Evolutionary conservation across 805 yeast genomes (phyloP).

Genomic region (Saccharomycopsis guyanensis): DNA sequence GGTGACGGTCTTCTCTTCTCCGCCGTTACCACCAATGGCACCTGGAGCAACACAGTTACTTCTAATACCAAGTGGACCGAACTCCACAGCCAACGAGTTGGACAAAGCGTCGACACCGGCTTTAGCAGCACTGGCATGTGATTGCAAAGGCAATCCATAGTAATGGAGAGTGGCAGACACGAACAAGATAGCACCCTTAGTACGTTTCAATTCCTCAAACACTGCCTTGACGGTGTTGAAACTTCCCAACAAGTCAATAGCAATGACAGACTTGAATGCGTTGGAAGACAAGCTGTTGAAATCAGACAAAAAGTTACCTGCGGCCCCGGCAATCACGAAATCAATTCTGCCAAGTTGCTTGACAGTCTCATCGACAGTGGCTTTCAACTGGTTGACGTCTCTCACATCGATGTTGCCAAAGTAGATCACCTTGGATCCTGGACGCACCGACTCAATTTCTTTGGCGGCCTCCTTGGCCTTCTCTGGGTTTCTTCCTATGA

Average conservation of each 20-base stretch:
- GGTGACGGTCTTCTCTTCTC: slow-evolving; percentile 80
- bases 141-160: slow-evolving; percentile 80
- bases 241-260: slow-evolving; percentile 82
- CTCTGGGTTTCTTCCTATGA: slow-evolving; percentile 67
- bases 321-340: slow-evolving; percentile 90
- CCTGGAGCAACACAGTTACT: slow-evolving; percentile 90
- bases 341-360: slow-evolving; percentile 69
- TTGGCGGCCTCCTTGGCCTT: slow-evolving; percentile 62
- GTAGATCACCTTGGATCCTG: slow-evolving; percentile 63
- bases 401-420: slow-evolving; percentile 75
- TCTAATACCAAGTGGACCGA: slow-evolving; percentile 84
- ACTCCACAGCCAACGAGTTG: slow-evolving; percentile 78
- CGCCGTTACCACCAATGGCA: slow-evolving; percentile 56
- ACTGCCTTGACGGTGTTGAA: slow-evolving; percentile 85
- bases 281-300: slow-evolving; percentile 71
- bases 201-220: slow-evolving; percentile 52
- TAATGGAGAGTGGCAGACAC: slow-evolving; percentile 88
- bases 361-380: slow-evolving; percentile 63
- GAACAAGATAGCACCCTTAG: slow-evolving; percentile 67
- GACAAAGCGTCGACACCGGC: slow-evolving; percentile 91
- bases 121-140: slow-evolving; percentile 91
- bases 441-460: slow-evolving; percentile 51
- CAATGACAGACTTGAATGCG: slow-evolving; percentile 83
- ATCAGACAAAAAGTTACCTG: slow-evolving; percentile 85
- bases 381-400: slow-evolving; percentile 45